phyloP scores from a whole-genome alignment of 306 rosid species.

The Ormosia semicastrata region DNA sequence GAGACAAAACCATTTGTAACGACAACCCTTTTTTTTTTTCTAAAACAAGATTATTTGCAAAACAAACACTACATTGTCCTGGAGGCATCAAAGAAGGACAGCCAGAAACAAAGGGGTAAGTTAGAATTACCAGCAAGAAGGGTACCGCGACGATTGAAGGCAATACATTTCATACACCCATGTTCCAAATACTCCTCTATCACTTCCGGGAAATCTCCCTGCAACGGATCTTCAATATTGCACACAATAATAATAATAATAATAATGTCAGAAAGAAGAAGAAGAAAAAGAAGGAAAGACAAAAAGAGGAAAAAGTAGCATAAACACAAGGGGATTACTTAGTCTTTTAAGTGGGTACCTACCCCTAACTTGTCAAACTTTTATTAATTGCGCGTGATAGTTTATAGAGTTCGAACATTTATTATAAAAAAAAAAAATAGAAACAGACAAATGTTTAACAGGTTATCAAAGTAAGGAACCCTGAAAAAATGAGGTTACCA shows the following conservation, averaged over 20 bases:
- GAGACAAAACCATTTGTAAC: background rate
- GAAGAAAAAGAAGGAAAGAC: background rate
- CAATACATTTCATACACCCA: constrained; percentile 89
- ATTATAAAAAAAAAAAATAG: no score
- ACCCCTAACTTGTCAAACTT: no score
- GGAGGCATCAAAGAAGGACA: no score
- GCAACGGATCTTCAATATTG: constrained; percentile 67
- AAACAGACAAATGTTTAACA: background rate
- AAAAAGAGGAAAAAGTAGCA: background rate
- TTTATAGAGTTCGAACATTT: no score
- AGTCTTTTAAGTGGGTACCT: no score
- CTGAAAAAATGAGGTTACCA: background rate
- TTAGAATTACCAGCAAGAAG: constrained; percentile 80
- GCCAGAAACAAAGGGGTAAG: background rate
- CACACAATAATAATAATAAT: background rate
- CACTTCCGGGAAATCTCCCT: constrained; percentile 96
- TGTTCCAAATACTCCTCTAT: constrained; percentile 94
- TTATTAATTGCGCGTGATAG: background rate
- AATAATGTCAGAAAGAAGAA: background rate
- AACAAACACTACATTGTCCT: background rate
- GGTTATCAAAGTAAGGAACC: background rate
- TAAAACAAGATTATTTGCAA: background rate
- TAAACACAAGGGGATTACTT: background rate
- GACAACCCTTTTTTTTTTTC: background rate
- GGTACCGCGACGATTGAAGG: constrained; percentile 94